Percentiles rank a stretch among this genome's conserved stretches.
Conservation (phyloP, 345 rosid genomes). For the Lepidium sativum region DNA sequence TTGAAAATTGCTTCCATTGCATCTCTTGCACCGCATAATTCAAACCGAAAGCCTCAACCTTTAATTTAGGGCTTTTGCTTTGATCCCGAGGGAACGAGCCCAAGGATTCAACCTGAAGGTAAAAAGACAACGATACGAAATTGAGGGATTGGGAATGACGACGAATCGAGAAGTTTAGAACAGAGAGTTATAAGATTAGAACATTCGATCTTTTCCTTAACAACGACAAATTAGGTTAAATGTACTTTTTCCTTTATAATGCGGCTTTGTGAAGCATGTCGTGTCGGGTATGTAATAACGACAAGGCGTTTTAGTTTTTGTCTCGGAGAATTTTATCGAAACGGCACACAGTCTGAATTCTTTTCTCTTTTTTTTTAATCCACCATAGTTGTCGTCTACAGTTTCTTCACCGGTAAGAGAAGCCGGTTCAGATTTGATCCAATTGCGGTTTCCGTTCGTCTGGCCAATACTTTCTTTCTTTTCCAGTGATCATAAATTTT, state of each 20-base stretch:
- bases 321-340: not conserved
- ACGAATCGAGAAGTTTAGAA: not conserved
- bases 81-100: not conserved
- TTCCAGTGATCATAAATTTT: not conserved
- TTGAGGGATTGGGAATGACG: not conserved
- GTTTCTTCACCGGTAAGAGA: constrained; percentile 5
- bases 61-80: not conserved
- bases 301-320: not conserved
- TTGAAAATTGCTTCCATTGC: constrained; percentile 34
- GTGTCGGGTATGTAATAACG: not conserved
- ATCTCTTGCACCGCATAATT: constrained; percentile 41
- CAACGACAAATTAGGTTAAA: not conserved
- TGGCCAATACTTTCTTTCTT: not conserved
- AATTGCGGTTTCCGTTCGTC: not conserved
- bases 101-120: not conserved
- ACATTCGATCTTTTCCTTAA: not conserved
- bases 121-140: not conserved
- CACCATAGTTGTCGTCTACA: not conserved
- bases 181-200: not conserved
- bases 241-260: not conserved
- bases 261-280: not conserved
- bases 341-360: constrained; percentile 3
- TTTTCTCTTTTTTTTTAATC: not conserved
- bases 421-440: constrained; percentile 9
- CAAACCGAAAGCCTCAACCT: not conserved